A percentile compares a stretch with the other conserved stretches of the same genome.
Evolutionary conservation across 495 filamentous ascomycete genomes (phyloP).

Genomic region (Hypoxylon trugodes): DNA sequence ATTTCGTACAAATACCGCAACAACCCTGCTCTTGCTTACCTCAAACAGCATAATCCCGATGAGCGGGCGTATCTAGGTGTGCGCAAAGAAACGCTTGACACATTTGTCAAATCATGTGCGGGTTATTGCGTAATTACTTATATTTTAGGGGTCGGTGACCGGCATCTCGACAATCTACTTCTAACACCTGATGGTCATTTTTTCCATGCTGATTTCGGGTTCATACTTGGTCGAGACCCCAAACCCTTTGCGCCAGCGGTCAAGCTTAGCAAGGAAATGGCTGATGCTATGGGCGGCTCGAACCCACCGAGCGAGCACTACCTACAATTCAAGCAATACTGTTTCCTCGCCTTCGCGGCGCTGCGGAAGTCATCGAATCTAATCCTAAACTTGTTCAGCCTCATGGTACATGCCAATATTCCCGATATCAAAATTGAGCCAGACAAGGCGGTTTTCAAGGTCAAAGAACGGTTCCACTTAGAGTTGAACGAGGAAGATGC

Average conservation of each 20-base stretch:
- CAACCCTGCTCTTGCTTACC: slow-evolving; percentile 78
- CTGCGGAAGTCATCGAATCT: slow-evolving; percentile 87
- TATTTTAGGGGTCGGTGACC: slow-evolving; percentile 95
- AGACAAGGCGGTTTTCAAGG: slow-evolving; percentile 91
- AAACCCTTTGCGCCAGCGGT: slow-evolving; percentile 97
- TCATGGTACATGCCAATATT: slow-evolving; percentile 98
- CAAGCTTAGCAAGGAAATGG: slow-evolving; percentile 98
- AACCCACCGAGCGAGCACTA: slow-evolving; percentile 73
- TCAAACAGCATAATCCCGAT: slow-evolving; percentile 91
- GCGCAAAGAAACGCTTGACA: slow-evolving; percentile 92
- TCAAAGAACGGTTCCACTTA: slow-evolving; percentile 90
- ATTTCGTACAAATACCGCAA: slow-evolving; percentile 82
- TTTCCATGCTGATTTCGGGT: slow-evolving; percentile 98
- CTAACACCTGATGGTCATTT: slow-evolving; percentile 91
- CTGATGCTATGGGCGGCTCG: slow-evolving; percentile 94
- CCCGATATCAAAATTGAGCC: slow-evolving; percentile 93
- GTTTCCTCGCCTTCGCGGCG: slow-evolving; percentile 93
- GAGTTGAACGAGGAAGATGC: slow-evolving; percentile 96
- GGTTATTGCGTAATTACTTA: slow-evolving; percentile 99
- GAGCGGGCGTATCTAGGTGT: slow-evolving; percentile 82
- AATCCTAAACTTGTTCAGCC: slow-evolving; percentile 93
- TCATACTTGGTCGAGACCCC: slow-evolving; percentile 95
- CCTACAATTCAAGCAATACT: slow-evolving; percentile 88
- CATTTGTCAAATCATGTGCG: slow-evolving; percentile 93
- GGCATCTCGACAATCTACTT: slow-evolving; percentile 95